Evolutionary conservation across 495 filamentous ascomycete species (phyloP), one percentile per base, ranked within the genome.

Genomic region (Antarctomyces pellizariae): DNA sequence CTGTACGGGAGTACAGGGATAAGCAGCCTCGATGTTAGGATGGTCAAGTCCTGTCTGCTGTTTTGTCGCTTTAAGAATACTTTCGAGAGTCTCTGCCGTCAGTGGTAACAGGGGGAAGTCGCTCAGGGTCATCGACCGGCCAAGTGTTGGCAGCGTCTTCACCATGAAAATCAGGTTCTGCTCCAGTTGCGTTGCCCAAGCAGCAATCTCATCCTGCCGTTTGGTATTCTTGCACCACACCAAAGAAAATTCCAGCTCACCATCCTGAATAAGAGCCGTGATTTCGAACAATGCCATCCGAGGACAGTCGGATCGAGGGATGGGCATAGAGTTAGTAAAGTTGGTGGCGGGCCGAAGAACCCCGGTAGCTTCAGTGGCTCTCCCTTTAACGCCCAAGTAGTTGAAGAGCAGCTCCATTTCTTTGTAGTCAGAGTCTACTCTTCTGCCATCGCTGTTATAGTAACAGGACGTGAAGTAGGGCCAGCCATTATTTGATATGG

Each of bases 1-100:
- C 41, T 82, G 75, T 1, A 77, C 50, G 8, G 71, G 55, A 5
- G 66, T 69, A 49, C 68, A 75, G 4, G 71, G 70, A 32, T 75
- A 78, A 0, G 68, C 41, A 40, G 76, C 65, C 23, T 65, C 56
- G 11, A 74, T 49, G 13, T 57, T 56, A 5, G 49, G 53, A 7
- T 15, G 16, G 14, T 11, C 5, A 13, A 17, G 13, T n/a, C 30
- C 63, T 57, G 28, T 60, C 50, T 1, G 52, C 45, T 33, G 31
- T 18, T 41, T 31, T 7, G 19, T 13, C 9, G 26, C 18, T 13
- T 35, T 14, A 4, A 28, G 16, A 5, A 24, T 17, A 10, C 20
- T 30, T 0, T 45, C 34, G 3, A 7, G 27, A 26, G 2, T 35
- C 27, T 18, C 45, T 35, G 18, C 44, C 24, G 7, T 45, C 36